Evolutionary conservation across 805 yeast genomes (phyloP).

Genomic region (Yamadazyma sp.): DNA sequence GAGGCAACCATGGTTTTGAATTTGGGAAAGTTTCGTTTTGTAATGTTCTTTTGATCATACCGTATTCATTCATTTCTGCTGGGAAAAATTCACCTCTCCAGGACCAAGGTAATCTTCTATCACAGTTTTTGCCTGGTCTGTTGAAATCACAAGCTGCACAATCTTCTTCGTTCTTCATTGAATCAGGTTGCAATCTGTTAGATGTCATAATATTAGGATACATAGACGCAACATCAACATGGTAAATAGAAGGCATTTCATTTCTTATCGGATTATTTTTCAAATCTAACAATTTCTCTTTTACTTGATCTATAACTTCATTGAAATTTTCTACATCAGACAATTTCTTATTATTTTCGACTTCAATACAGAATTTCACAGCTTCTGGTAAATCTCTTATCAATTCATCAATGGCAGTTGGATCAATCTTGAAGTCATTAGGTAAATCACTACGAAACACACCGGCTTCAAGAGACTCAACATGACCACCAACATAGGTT

Average conservation of each 20-base stretch:
- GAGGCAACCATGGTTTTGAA: constrained; percentile 51
- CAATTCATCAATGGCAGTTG: constrained; percentile 78
- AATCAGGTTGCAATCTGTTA: constrained; percentile 95
- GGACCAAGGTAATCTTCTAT: constrained; percentile 88
- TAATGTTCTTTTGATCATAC: constrained; percentile 81
- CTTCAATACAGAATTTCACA: constrained; percentile 76
- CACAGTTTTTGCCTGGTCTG: constrained; percentile 92
- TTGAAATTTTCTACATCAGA: constrained; percentile 80
- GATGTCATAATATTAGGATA: constrained; percentile 98
- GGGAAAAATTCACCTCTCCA: constrained; percentile 98
- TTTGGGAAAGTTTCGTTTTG: constrained; percentile 77
- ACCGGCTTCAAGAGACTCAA: constrained; percentile 96
- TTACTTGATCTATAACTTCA: constrained; percentile 63
- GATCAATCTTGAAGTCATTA: constrained; percentile 72
- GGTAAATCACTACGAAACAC: constrained; percentile 89
- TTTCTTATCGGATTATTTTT: constrained; percentile 58
- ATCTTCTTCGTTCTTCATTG: constrained; percentile 91
- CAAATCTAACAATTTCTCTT: constrained; percentile 52
- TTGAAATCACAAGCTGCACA: constrained; percentile 98
- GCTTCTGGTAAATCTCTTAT: constrained; percentile 71
- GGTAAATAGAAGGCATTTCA: constrained; percentile 88
- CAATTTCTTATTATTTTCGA: constrained; percentile 70
- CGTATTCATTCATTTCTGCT: constrained; percentile 85
- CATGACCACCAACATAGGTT: constrained; percentile 99
- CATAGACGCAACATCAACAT: constrained; percentile 99